Evolutionary conservation across 371 early-diverging fungal genomes (phyloP), one percentile per base, ranked within the genome.

Genomic region (Lichtheimia hyalospora): DNA sequence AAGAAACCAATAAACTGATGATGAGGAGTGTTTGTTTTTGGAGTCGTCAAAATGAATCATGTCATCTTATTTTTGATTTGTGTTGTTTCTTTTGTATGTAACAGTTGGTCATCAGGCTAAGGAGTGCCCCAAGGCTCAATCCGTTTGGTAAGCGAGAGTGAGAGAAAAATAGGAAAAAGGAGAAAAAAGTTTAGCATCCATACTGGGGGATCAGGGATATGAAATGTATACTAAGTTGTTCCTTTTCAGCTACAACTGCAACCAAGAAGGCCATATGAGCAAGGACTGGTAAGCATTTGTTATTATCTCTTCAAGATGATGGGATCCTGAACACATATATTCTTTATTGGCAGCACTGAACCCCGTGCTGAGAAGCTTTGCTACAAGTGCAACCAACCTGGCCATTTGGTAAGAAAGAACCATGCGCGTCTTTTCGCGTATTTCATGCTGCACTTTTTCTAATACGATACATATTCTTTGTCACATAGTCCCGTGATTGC

Each of bases 81-180:
- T 62, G 48, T 63, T 57, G 42, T 49, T 46, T 5, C 34, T 54
- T 46, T 59, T 10, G 24, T 52, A 39, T 50, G 28, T 54, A 14
- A 70, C 67, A 87, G 87, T 72, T 63, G 87, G 84, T 66, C 87
- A 87, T 61, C 83, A 83, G 74, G 85, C 87, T 42, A 77, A 74
- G 62, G 85, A 85, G 46, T 87, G 87, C 71, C 54, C 65, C 57
- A 73, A 76, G 58, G 54, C 82, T 59, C 79, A 75, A 49, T 76
- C 81, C 55, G 81, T 83, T 62, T 85, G 85, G 85, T 84, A 76
- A 80, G 81, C 18, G 40, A 41, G 12, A 59, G 10, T 41, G 42
- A 28, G 16, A 3, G 21, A 49, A 25, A n/a, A n/a, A n/a, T n/a
- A 39, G 41, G 46, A 60, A 24, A 20, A 20, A 4, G 48, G 8